Base-by-base conservation (phyloP, 495 filamentous ascomycete genomes). In the Apodospora peruviana region DNA sequence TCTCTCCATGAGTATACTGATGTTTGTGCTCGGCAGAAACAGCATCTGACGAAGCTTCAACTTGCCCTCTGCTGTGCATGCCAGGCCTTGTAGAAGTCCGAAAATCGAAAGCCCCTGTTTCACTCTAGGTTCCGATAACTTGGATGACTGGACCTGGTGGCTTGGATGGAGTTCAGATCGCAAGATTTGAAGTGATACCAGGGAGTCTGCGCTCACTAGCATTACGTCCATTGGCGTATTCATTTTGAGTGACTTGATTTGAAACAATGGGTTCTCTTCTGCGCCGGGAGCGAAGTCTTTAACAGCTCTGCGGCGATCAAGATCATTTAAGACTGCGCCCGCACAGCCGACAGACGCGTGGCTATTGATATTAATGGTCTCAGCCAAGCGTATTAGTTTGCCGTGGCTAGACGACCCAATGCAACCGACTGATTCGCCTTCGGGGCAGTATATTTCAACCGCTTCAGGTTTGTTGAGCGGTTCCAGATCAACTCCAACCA, bases 41-140 rank as follows among this genome's bases (percentile, higher is more conserved):
- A 98, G 95, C 54, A 88, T 86, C 57, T 90, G 85, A 18, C 87
- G 83, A 3, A 98, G 75, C 40, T 78, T 80, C 20, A 71, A 62
- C 56, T 84, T 88, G 2, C 94, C 93, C 56, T 96, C 88, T 5
- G 88, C 82, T 2, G 88, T 95, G 25, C 77, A 79, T 36, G 94
- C 86, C 49, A 91, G 72, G 34, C 84, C 76, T 37, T 85, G 80
- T 51, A 94, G 90, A 11, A 94, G 72, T 3, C 90, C 93, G 53
- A 86, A 94, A 1, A 98, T 67, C 2, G 91, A 96, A n/a, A 96
- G 77, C 7, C 83, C 85, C 63, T 96, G 90, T 62, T 96, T 96
- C 0, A 84, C 79, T 12, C 84, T 84, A 0, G 84, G 84, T 7
- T 77, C 74, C 5, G 77, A 82, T 52, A 68, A 81, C 10, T 76